These are phyloP conservation scores for Wallacemonas collosoma DNA, from an alignment of 208 protist species.

Conservation along the genomic window DNA sequence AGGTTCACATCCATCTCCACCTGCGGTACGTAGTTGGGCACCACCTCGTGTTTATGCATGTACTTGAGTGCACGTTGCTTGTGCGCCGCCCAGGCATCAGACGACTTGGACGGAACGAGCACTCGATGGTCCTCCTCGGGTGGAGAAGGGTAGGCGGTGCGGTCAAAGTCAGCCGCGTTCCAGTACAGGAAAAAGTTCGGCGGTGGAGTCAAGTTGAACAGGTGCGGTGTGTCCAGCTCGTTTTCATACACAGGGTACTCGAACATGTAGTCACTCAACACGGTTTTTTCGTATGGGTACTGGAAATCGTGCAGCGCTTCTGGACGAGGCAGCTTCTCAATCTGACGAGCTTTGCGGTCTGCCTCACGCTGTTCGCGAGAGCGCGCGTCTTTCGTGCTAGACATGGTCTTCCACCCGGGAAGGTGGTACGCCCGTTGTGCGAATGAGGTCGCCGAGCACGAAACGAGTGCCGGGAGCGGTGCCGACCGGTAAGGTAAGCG, in stretches of 20 bases:
- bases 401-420: constrained; percentile 87
- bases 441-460: not conserved
- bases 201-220: constrained; percentile 86
- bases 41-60: constrained; percentile 84
- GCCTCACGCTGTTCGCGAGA: constrained; percentile 86
- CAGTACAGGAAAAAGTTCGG: constrained; percentile 91
- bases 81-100: constrained; percentile 58
- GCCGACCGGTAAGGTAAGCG: not conserved
- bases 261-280: constrained; percentile 90
- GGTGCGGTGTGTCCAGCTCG: constrained; percentile 85
- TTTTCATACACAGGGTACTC: constrained; percentile 90
- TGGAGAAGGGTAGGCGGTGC: constrained; percentile 72
- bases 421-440: constrained; percentile 53
- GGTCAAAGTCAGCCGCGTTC: constrained; percentile 83
- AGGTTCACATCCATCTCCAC: constrained; percentile 80
- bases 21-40: constrained; percentile 69
- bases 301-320: constrained; percentile 90
- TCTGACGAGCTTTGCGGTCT: constrained; percentile 85
- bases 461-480: not conserved
- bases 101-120: constrained; percentile 51
- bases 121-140: constrained; percentile 75
- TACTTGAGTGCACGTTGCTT: constrained; percentile 53
- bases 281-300: constrained; percentile 90
- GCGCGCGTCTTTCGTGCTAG: constrained; percentile 84
- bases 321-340: constrained; percentile 87